Percentiles rank a stretch among this genome's conserved stretches.
Conservation (phyloP, 1,139 yeast species). For the Debaryomyces sp. region DNA sequence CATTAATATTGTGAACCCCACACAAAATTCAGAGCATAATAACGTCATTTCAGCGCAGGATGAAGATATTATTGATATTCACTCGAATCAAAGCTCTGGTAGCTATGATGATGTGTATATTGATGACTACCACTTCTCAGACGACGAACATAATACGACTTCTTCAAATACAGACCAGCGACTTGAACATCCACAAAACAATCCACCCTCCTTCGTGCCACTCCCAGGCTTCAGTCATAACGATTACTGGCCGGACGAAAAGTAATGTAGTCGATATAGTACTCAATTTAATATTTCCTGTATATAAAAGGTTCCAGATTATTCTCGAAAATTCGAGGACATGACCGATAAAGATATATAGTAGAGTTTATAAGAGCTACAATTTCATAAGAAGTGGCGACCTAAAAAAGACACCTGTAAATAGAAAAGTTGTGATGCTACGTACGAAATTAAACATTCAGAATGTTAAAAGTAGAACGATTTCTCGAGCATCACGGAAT, state of each 20-base stretch:
- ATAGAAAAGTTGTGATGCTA: slow-evolving; percentile 4
- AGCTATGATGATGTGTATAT: slow-evolving; percentile 31
- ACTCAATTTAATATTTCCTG: background rate
- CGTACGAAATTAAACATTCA: background rate
- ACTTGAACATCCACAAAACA: slow-evolving; percentile 6
- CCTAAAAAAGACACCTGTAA: background rate
- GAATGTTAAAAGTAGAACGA: background rate
- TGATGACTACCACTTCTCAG: slow-evolving; percentile 33
- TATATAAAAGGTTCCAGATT: slow-evolving; percentile 4
- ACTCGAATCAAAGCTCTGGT: slow-evolving; percentile 8
- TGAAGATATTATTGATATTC: background rate
- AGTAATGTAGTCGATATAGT: too few relatives aligned
- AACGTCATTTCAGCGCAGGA: background rate
- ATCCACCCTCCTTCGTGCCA: slow-evolving; percentile 37
- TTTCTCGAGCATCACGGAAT: background rate
- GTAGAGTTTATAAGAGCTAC: background rate
- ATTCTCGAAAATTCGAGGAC: slow-evolving; percentile 10
- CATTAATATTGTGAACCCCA: background rate
- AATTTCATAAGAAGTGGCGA: background rate
- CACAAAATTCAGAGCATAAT: background rate
- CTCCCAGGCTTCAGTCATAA: slow-evolving; percentile 35
- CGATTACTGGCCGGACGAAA: slow-evolving; percentile 40
- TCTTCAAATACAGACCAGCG: background rate
- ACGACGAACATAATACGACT: slow-evolving; percentile 19
- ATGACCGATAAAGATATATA: background rate